phyloP scores from a whole-genome alignment of 2,329 filamentous ascomycete species.

The Ophiocordyceps camponoti-leonardi region DNA sequence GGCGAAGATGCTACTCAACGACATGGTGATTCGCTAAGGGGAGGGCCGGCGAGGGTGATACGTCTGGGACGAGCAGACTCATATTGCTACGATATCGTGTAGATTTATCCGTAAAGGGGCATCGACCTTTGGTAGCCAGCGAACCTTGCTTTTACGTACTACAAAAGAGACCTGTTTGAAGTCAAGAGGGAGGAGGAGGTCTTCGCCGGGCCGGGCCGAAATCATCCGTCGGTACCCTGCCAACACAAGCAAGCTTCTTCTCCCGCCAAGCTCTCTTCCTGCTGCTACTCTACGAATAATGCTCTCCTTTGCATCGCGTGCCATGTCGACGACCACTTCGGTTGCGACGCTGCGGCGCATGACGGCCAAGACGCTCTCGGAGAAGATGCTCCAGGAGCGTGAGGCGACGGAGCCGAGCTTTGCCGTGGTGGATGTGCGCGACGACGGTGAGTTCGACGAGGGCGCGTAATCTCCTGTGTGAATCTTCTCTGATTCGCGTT shows the following conservation, averaged over 20 bases:
- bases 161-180: no score
- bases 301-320: slow-evolving; percentile 1
- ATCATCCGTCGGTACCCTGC: not conserved
- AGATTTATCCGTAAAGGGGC: no score
- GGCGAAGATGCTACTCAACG: no score
- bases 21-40: no score
- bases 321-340: slow-evolving; percentile 23
- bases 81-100: no score
- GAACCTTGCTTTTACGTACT: no score
- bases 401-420: slow-evolving; percentile 27
- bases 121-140: no score
- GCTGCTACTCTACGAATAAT: not conserved
- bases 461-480: not conserved
- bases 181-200: no score
- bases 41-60: no score
- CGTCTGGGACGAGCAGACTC: no score
- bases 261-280: not conserved
- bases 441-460: slow-evolving; percentile 41
- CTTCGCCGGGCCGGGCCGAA: not conserved
- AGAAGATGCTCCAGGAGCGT: slow-evolving; percentile 38
- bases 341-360: slow-evolving; percentile 51
- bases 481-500: not conserved
- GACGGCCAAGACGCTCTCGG: slow-evolving; percentile 48
- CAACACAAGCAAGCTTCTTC: not conserved
- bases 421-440: slow-evolving; percentile 78